Conservation (phyloP, 2,329 filamentous ascomycete genomes). For the Fusarium oligoseptatum region DNA sequence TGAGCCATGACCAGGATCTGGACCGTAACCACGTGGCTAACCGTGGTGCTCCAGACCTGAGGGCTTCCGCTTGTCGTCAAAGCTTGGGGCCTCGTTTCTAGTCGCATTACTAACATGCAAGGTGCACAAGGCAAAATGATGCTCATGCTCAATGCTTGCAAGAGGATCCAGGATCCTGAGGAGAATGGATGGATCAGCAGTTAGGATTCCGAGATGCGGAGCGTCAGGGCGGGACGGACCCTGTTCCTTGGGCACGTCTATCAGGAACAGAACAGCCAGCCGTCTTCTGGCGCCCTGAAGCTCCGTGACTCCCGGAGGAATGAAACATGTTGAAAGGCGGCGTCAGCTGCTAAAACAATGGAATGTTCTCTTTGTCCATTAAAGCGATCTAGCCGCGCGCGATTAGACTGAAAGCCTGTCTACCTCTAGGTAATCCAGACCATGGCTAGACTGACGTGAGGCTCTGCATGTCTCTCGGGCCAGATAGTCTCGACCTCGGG, state of each 20-base stretch:
- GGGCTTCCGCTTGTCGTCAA: background rate
- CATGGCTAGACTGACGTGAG: background rate
- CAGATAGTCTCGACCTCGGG: background rate
- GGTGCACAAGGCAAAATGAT: background rate
- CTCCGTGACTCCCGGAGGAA: background rate
- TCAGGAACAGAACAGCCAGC: background rate
- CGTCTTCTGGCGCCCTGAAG: background rate
- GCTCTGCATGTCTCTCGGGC: background rate
- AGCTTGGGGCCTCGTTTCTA: background rate
- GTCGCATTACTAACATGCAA: background rate
- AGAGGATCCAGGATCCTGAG: background rate
- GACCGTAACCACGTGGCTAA: conserved; percentile 28
- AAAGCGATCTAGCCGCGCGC: background rate
- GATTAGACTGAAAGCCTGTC: background rate
- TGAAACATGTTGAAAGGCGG: background rate
- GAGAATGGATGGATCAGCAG: conserved; percentile 1
- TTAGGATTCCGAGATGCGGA: conserved; percentile 1
- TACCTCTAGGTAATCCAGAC: background rate
- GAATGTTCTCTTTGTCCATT: background rate
- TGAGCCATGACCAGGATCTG: background rate
- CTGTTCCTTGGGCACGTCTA: background rate
- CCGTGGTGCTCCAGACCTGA: background rate
- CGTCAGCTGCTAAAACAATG: background rate
- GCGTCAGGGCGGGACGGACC: conserved; percentile 1
- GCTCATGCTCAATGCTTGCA: conserved; percentile 8